Evolutionary conservation across 177 flowering plant species (phyloP).

Genomic region (Tripterygium wilfordii): DNA sequence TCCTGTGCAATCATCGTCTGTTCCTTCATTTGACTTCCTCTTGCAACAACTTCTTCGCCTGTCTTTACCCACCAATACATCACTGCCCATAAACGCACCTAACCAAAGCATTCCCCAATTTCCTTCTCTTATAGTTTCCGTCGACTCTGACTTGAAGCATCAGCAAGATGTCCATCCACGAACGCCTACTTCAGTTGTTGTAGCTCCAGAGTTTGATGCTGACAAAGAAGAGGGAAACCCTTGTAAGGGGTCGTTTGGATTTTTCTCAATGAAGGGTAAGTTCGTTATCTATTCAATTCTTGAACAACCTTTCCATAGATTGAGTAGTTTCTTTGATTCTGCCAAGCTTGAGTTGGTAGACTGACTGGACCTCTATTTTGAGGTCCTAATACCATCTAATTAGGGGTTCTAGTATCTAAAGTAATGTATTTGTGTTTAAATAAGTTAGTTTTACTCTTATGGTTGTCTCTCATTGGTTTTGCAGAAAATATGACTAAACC

Average conservation of each 20-base stretch:
- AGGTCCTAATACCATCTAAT: too few species aligned
- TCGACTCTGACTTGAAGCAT: conserved; percentile 9
- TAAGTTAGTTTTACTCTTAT: too few species aligned
- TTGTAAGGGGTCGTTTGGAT: conserved; percentile 26
- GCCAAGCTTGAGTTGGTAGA: conserved; percentile 51
- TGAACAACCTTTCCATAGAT: conserved; percentile 29
- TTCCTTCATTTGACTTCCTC: conserved; percentile 58
- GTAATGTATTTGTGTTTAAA: too few species aligned
- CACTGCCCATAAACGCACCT: conserved; percentile 9
- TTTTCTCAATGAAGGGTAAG: conserved; percentile 51
- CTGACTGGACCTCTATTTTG: too few species aligned
- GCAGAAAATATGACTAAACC: too few species aligned
- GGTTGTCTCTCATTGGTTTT: too few species aligned
- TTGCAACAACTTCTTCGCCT: conserved; percentile 57
- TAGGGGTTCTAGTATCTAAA: too few species aligned
- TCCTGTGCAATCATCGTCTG: conserved; percentile 34
- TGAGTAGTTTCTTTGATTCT: conserved; percentile 43
- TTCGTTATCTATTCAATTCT: conserved; percentile 38
- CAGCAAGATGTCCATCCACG: conserved; percentile 1
- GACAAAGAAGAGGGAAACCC: conserved; percentile 4
- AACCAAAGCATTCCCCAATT: conserved; percentile 13
- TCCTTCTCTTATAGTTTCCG: conserved; percentile 21
- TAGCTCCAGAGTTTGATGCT: conserved; percentile 10
- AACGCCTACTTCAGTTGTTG: conserved; percentile 24
- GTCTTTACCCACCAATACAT: conserved; percentile 32